A percentile compares a stretch with the other conserved stretches of the same genome.
Conservation (phyloP, 805 yeast genomes). For the Myxozyma mucilagina region DNA sequence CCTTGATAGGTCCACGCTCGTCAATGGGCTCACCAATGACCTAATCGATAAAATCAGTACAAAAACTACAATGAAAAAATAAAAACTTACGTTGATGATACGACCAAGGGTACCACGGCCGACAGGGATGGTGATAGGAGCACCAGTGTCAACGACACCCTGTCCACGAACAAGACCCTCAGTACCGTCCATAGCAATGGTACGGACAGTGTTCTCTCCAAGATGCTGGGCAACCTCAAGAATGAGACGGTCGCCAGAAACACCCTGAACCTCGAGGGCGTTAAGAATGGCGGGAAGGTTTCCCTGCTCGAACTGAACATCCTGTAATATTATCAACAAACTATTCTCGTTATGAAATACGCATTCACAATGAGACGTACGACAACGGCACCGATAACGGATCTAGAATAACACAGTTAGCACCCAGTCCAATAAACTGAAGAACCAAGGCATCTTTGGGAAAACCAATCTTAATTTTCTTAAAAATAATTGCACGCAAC, state of each 20-base stretch:
- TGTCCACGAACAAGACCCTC: conserved; percentile 99
- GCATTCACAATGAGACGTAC: conserved; percentile 4
- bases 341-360: background rate
- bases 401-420: conserved; percentile 48
- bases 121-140: conserved; percentile 98
- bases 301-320: conserved; percentile 97
- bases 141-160: conserved; percentile 88
- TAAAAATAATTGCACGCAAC: background rate
- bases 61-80: too few relatives aligned
- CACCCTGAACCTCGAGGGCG: conserved; percentile 86
- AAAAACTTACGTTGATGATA: conserved; percentile 71
- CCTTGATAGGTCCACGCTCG: conserved; percentile 97
- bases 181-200: conserved; percentile 99
- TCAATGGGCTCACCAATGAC: conserved; percentile 97
- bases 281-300: conserved; percentile 95
- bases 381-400: conserved; percentile 98
- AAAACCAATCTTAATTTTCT: background rate
- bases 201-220: conserved; percentile 99
- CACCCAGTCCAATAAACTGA: background rate
- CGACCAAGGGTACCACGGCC: conserved; percentile 99
- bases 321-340: conserved; percentile 23
- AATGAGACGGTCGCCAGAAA: conserved; percentile 73
- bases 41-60: background rate
- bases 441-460: background rate
- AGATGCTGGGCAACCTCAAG: conserved; percentile 99